Base-by-base conservation (phyloP, 768 basidiomycete genomes). In the Butyriboletus loyo region DNA sequence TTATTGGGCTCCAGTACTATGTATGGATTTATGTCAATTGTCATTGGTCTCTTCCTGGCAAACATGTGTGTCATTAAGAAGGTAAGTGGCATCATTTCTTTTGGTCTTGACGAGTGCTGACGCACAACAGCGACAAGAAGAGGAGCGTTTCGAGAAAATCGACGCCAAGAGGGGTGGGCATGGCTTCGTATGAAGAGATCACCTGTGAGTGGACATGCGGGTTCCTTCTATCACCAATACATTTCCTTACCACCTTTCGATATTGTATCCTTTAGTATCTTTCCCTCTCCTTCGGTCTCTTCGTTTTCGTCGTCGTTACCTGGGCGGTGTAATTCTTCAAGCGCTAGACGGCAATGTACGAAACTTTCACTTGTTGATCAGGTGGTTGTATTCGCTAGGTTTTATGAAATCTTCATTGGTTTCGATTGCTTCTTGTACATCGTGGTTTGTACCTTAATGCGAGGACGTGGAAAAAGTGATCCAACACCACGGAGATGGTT, bases 51-150 rank as follows among this genome's bases (percentile, higher is more conserved):
- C 55, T 81, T 93, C 66, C 74, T 96, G 43, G 83, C 89, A 7
- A 86, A 90, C 22, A 77, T 89, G 50, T 96, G 92, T 72, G 81
- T 95, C 38, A 92, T 97, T 64, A 91, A 88, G 66, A 84, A 79
- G 82, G 86, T 84, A 21, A 19, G 55, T 43, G 54, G n/a, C 15
- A 9, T 43, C 24, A 0, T 4, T 17, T 24, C n/a, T 42, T 10
- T 40, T 8, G n/a, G 22, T 41, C 19, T 34, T 10, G 28, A 38
- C 28, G 1, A 5, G 11, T 28, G 46, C 52, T 64, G 28, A 65
- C 49, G 22, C 22, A 46, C 42, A 53, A 46, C 73, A 92, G 89
- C 81, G 91, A 60, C 75, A 84, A 66, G 86, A 93, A 70, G 77
- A 81, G 51, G 87, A 88, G 60, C 85, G 92, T 32, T 95, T 96